phyloP scores from a whole-genome alignment of 1,284 basidiomycete species.

The Ceraceosorus guamensis region DNA sequence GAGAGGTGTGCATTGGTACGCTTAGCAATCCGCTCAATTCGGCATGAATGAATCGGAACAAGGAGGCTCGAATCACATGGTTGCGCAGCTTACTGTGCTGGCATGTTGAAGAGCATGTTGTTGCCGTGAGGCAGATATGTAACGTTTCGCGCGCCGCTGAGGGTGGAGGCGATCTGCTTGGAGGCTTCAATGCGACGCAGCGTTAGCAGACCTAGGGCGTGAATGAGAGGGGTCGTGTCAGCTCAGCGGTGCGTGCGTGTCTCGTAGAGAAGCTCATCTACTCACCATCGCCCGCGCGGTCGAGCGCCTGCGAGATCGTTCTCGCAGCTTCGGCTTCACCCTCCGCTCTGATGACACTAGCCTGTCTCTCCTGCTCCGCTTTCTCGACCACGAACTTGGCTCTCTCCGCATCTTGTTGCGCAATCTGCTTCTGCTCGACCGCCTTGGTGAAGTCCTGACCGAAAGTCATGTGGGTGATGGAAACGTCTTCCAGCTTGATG shows the following conservation, averaged over 20 bases:
- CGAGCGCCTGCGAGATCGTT: slow-evolving; percentile 85
- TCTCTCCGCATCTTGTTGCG: slow-evolving; percentile 85
- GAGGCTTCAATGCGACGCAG: slow-evolving; percentile 95
- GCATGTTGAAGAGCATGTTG: slow-evolving; percentile 47
- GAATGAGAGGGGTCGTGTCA: no score
- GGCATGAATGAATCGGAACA: no score
- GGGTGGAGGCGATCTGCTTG: slow-evolving; percentile 74
- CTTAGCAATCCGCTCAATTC: no score
- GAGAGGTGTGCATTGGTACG: no score
- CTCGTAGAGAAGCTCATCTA: no score
- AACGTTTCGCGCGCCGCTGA: slow-evolving; percentile 50
- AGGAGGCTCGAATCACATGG: no score
- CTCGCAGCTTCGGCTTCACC: slow-evolving; percentile 84
- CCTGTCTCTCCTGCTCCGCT: slow-evolving; percentile 95
- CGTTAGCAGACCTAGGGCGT: slow-evolving; percentile 85
- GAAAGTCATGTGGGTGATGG: slow-evolving; percentile 64
- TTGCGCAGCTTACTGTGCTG: slow-evolving; percentile 1
- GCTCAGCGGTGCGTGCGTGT: no score
- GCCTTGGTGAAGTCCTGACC: slow-evolving; percentile 62
- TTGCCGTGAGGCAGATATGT: slow-evolving; percentile 51
- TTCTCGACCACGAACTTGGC: slow-evolving; percentile 98
- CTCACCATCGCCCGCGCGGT: slow-evolving; percentile 92
- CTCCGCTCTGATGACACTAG: slow-evolving; percentile 92
- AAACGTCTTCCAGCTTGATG: slow-evolving; percentile 92
- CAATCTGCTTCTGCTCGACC: slow-evolving; percentile 96